Evolutionary conservation across 768 basidiomycete species (phyloP).

Genomic region (Phylloporus sp.): DNA sequence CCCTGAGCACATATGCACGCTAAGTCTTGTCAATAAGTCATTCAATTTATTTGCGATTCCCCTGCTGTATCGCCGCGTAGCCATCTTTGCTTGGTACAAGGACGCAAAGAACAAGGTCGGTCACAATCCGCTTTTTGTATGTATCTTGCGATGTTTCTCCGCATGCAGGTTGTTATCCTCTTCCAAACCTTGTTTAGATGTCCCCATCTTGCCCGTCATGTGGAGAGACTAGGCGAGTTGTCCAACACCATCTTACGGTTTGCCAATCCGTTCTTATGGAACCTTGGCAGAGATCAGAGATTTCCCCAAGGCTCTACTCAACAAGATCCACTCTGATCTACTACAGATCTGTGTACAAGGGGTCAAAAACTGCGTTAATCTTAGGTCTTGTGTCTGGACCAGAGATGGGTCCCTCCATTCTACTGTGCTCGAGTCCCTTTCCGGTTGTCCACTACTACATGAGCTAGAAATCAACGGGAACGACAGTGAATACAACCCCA

Average conservation of each 20-base stretch:
- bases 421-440: slow-evolving; percentile 52
- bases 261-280: no score
- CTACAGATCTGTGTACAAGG: slow-evolving; percentile 44
- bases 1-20: slow-evolving; percentile 46
- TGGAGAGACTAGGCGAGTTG: slow-evolving; percentile 54
- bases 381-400: slow-evolving; percentile 72
- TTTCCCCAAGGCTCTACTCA: slow-evolving; percentile 54
- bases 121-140: background rate
- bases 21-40: slow-evolving; percentile 55
- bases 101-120: slow-evolving; percentile 58
- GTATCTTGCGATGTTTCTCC: background rate
- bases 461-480: slow-evolving; percentile 75
- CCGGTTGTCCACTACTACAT: slow-evolving; percentile 37
- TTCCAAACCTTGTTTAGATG: slow-evolving; percentile 56
- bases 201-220: slow-evolving; percentile 54
- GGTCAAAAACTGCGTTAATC: slow-evolving; percentile 56
- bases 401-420: slow-evolving; percentile 70
- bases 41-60: slow-evolving; percentile 52
- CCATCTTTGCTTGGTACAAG: slow-evolving; percentile 70
- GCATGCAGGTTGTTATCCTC: slow-evolving; percentile 50
- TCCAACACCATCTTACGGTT: no score
- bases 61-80: slow-evolving; percentile 53
- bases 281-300: slow-evolving; percentile 58
- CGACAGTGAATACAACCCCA: slow-evolving; percentile 45
- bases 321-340: slow-evolving; percentile 32